Conservation (phyloP, 805 yeast genomes). For the Wickerhamomyces strasburgensis region DNA sequence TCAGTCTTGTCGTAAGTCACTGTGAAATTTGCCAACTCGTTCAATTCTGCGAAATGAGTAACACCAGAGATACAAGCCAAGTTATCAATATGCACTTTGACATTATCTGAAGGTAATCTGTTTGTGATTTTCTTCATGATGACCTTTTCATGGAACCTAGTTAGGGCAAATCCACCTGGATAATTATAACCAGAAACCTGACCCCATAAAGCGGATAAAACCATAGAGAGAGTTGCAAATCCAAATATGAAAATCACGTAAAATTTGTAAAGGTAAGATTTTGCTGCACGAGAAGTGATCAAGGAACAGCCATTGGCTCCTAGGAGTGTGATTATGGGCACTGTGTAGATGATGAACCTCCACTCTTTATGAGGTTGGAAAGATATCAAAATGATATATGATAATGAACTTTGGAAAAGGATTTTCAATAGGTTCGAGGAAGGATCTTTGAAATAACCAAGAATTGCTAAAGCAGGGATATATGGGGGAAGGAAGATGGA, state of each 20-base stretch:
- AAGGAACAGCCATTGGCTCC: constrained; percentile 58
- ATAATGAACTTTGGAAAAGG: constrained; percentile 44
- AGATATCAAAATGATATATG: constrained; percentile 63
- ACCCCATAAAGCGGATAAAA: constrained; percentile 47
- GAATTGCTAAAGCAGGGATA: constrained; percentile 34
- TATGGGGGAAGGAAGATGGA: constrained; percentile 44
- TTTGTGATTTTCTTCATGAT: constrained; percentile 11
- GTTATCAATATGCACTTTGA: constrained; percentile 67
- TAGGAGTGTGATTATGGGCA: constrained; percentile 61
- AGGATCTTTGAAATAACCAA: constrained; percentile 34
- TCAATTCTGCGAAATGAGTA: constrained; percentile 65
- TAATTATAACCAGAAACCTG: constrained; percentile 70
- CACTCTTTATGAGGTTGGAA: constrained; percentile 91
- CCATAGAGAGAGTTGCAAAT: constrained; percentile 30
- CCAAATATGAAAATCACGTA: constrained; percentile 18
- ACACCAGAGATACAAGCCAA: constrained; percentile 87
- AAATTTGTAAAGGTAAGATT: constrained; percentile 13
- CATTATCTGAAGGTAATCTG: constrained; percentile 12
- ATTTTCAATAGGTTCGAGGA: constrained; percentile 35
- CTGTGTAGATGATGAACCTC: constrained; percentile 76
- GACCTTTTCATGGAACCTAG: constrained; percentile 42
- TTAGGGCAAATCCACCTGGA: constrained; percentile 82
- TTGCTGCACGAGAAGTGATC: constrained; percentile 20
- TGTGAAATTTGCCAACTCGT: constrained; percentile 20
- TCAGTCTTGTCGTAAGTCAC: constrained; percentile 76